Evolutionary conservation across 345 rosid species (phyloP), one percentile per base, ranked within the genome.

Genomic region (Lepidium sativum): DNA sequence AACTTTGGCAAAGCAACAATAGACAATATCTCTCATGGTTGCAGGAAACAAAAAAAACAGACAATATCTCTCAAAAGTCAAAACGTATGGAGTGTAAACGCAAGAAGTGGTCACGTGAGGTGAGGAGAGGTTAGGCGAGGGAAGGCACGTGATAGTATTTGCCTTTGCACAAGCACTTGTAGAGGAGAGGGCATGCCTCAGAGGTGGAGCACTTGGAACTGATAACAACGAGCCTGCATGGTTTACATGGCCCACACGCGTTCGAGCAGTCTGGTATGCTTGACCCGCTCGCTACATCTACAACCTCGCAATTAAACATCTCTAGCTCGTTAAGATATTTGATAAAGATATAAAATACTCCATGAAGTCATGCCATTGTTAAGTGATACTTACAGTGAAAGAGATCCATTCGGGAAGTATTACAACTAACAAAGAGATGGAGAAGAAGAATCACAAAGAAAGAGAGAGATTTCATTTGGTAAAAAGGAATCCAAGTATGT

Each of bases 181-280:
- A 90, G 23, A 88, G 85, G 43, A 94, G 76, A 4, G 97, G 97
- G 67, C 99, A 90, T 13, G 99, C 89, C 82, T 94, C 99, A 0
- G 76, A 65, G 38, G 34, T 9, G 1, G 96, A 80, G 60, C 99
- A 94, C 33, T 72, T 81, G 75, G 81, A 90, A 83, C 87, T 84
- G 62, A 90, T 83, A 84, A 90, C 81, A 38, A 94, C 99, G 64
- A 91, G 81, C 81, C 82, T 82, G 81, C 99, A 94, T 10, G 98
- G 98, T 33, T 70, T 67, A 65, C 98, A 92, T n/a, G 96, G 77
- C 13, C 92, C 95, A 32, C 99, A 94, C 1, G 99, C 99, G 48
- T 88, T 84, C 1, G 89, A 75, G 37, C 99, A 94, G 57, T 94
- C 97, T 2, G 99, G 99, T 78, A 94, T 64, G 68, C 87, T 84